A percentile compares a stretch with the other conserved stretches of the same genome.
phyloP scores from a whole-genome alignment of 306 rosid species.

The Lotus japonicus region DNA sequence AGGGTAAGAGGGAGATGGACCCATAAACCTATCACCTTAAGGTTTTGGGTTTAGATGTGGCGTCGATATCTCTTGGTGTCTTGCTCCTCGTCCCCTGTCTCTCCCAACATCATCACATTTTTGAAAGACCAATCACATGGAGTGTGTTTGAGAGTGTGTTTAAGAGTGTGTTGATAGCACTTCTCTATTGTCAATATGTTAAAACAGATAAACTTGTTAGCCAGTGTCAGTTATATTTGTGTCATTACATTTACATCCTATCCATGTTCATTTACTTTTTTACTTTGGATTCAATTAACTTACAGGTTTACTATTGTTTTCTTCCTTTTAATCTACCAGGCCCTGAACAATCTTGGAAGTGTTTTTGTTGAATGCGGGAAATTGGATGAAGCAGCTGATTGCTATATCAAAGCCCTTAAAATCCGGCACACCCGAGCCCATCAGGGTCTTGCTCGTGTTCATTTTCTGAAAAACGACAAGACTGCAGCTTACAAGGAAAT shows the following conservation, averaged over 20 bases:
- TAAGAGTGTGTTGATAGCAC: no score
- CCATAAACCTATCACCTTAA: no score
- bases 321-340: slow-evolving; percentile 40
- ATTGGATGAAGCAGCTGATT: slow-evolving; percentile 75
- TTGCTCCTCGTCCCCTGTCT: no score
- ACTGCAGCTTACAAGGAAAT: slow-evolving; percentile 74
- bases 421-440: slow-evolving; percentile 91
- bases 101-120: no score
- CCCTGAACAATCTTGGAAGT: slow-evolving; percentile 90
- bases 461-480: slow-evolving; percentile 57
- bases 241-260: not conserved
- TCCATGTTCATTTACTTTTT: not conserved
- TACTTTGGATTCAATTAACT: not conserved
- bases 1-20: no score
- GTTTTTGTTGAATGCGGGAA: slow-evolving; percentile 75
- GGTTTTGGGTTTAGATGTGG: no score
- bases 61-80: no score
- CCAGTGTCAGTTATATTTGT: not conserved
- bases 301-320: slow-evolving; percentile 14
- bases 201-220: not conserved
- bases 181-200: no score
- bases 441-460: slow-evolving; percentile 95
- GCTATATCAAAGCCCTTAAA: slow-evolving; percentile 81
- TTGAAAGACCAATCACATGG: no score
- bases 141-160: no score